Evolutionary conservation across 2,329 filamentous ascomycete genomes (phyloP), one percentile per base, ranked within the genome.

Genomic region (Monosporascus sp.): DNA sequence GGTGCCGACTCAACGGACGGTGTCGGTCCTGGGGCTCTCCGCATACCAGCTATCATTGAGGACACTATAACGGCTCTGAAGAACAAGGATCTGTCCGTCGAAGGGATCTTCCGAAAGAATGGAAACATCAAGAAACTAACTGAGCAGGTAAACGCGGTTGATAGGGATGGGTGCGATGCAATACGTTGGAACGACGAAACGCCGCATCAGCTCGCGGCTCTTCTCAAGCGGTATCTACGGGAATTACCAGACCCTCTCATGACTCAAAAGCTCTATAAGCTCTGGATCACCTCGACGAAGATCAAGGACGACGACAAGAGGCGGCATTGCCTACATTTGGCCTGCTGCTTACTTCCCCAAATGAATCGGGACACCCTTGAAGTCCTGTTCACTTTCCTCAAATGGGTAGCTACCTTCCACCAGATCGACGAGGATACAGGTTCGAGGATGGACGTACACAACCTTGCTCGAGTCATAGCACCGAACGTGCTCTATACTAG

Each of bases 391-490:
- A 89, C 86, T 49, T 99, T 99, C 78, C 79, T 99, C 47, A 96
- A 96, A 66, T 99, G 94, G 93, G 90, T 92, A 5, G 91, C 92
- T 5, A 96, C 92, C 2, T 99, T 99, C 76, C 93, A 95, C 57
- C 92, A 97, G 66, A 86, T 99, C 15, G 94, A 99, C 63, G 94
- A 99, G 65, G 94, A 99, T 68, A 89, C 88, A 22, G 94, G 94
- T 25, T 97, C 93, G 62, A 97, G 97, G 78, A 99, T 99, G 94
- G 94, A 99, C 69, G 89, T 96, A 50, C 91, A 96, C 75, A 99
- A 99, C 66, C 81, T 99, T 58, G 90, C 94, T 3, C 97, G 95
- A 3, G 94, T 99, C 58, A 97, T 99, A 70, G 92, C 93, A 5
- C 94, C 94, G 0, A 99, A 99, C 65, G 90, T 99, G 57, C 79